Percentiles rank a stretch among this genome's conserved stretches.
Conservation (phyloP, 805 yeast genomes). For the Yarrowia bubula region DNA sequence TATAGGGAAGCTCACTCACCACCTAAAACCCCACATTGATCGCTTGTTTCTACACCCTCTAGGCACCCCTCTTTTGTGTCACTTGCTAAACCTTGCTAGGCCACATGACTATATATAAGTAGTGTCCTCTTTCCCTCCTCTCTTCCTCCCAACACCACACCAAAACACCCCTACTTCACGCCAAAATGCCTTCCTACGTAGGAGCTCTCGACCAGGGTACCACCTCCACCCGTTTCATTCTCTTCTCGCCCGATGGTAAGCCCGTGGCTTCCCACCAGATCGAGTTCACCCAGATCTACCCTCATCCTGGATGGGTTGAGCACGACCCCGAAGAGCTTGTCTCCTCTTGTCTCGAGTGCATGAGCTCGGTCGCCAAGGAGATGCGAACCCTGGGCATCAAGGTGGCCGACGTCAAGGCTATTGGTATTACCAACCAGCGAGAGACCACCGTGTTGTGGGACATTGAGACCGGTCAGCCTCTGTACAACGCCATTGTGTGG, state of each 20-base stretch:
- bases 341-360: constrained; percentile 76
- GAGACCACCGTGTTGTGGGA: constrained; percentile 90
- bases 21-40: no score
- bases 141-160: background rate
- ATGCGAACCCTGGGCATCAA: constrained; percentile 37
- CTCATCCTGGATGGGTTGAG: constrained; percentile 72
- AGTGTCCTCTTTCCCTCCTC: no score
- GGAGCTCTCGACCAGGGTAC: constrained; percentile 88
- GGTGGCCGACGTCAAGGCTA: constrained; percentile 54
- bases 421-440: constrained; percentile 94
- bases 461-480: constrained; percentile 73
- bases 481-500: constrained; percentile 92
- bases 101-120: background rate
- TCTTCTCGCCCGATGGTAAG: constrained; percentile 67
- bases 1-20: no score
- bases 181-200: constrained; percentile 38
- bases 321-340: constrained; percentile 83
- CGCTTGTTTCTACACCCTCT: no score
- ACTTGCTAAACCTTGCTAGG: constrained; percentile 11
- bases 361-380: constrained; percentile 42
- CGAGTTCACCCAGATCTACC: constrained; percentile 59
- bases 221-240: constrained; percentile 83
- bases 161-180: background rate
- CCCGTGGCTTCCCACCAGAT: constrained; percentile 88
- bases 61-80: constrained; percentile 13